phyloP scores from a whole-genome alignment of 208 protist species.

The Leishmania martiniquensis region DNA sequence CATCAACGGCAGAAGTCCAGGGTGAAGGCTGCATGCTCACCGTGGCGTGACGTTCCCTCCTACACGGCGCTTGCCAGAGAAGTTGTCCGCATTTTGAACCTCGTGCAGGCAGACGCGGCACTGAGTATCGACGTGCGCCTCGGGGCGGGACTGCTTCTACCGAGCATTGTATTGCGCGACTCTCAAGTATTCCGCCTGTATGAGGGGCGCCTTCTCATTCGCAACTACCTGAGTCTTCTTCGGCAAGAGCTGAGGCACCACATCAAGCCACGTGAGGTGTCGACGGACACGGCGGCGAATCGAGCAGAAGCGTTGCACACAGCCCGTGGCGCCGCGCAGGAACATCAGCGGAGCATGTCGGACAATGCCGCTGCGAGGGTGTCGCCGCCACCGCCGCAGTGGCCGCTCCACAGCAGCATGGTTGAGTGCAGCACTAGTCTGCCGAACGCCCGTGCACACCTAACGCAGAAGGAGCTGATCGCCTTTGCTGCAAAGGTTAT shows the following conservation, averaged over 20 bases:
- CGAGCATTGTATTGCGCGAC: conserved; percentile 50
- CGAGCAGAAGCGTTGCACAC: no score
- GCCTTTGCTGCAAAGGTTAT: conserved; percentile 40
- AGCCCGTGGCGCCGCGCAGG: background rate
- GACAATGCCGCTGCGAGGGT: background rate
- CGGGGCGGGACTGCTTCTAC: conserved; percentile 42
- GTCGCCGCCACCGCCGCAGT: background rate
- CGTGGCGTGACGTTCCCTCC: conserved; percentile 56
- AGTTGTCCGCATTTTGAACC: conserved; percentile 45
- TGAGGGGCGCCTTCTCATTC: conserved; percentile 61
- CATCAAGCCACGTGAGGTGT: conserved; percentile 1
- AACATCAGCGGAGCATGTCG: background rate
- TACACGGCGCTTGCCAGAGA: conserved; percentile 55
- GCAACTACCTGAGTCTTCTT: conserved; percentile 48
- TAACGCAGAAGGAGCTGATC: conserved; percentile 40
- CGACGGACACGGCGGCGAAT: background rate
- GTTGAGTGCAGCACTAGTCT: background rate
- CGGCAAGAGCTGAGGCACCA: conserved; percentile 30
- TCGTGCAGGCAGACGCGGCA: conserved; percentile 31
- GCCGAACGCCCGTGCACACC: conserved; percentile 18
- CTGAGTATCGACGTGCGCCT: conserved; percentile 48
- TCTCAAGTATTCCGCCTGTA: conserved; percentile 51
- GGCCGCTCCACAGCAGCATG: background rate
- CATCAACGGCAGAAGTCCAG: background rate
- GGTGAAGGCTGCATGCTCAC: background rate